Percentiles rank a stretch among this genome's conserved stretches.
These are phyloP conservation scores for Gastrolobium bilobum DNA, from an alignment of 306 rosid species.

Conservation along the genomic window DNA sequence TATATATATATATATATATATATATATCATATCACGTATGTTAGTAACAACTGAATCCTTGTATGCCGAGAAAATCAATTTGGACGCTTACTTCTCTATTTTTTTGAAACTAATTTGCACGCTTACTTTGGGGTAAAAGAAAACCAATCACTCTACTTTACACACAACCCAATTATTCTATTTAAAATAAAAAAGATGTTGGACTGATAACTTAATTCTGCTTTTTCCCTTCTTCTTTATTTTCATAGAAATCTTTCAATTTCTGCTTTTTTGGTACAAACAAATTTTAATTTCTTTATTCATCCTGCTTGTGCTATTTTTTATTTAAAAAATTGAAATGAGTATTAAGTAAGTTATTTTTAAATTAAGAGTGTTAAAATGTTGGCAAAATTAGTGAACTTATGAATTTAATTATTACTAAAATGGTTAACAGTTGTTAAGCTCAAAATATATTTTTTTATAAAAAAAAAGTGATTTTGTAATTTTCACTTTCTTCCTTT, in stretches of 20 bases:
- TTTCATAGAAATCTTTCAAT: neutral
- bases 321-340: neutral
- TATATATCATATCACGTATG: too few relatives aligned
- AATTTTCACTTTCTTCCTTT: neutral
- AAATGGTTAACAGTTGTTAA: conserved; percentile 19
- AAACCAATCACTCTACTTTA: conserved; percentile 22
- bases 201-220: too few relatives aligned
- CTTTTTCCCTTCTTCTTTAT: neutral
- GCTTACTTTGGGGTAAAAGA: conserved; percentile 30
- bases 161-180: neutral
- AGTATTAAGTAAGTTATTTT: neutral
- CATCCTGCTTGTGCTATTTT: neutral
- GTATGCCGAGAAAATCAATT: conserved; percentile 16
- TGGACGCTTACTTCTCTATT: conserved; percentile 26
- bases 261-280: neutral
- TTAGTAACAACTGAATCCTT: neutral
- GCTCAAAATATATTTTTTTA: neutral
- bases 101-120: neutral
- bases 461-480: neutral
- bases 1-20: too few relatives aligned
- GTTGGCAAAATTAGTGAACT: conserved; percentile 19
- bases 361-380: neutral
- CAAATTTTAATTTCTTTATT: conserved; percentile 30
- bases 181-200: neutral
- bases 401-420: neutral